Conservation (phyloP, 176 grass and related monocot species). For the Aegilops speltoides region DNA sequence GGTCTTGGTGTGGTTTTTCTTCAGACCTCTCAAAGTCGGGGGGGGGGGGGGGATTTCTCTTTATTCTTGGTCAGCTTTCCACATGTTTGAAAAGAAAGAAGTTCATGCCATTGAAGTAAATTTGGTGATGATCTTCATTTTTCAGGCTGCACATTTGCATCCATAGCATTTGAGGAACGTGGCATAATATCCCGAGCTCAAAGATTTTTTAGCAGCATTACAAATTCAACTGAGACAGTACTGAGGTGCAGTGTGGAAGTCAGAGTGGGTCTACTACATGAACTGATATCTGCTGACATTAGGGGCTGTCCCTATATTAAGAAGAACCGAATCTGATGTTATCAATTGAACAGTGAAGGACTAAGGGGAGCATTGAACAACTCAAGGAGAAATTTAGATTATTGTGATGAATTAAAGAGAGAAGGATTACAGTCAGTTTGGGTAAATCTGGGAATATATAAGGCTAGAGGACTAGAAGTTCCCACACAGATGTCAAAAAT, state of each 20-base stretch:
- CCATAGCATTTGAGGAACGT: slow-evolving; percentile 63
- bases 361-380: not conserved
- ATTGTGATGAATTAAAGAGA: slow-evolving; percentile 36
- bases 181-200: slow-evolving; percentile 66
- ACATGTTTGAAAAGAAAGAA: not conserved
- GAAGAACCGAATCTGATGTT: slow-evolving; percentile 34
- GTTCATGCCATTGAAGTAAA: not conserved
- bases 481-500: not conserved
- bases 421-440: slow-evolving; percentile 5
- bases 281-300: slow-evolving; percentile 17
- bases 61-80: not conserved
- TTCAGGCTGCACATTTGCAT: slow-evolving; percentile 57
- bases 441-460: slow-evolving; percentile 30
- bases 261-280: slow-evolving; percentile 48
- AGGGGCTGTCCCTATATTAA: slow-evolving; percentile 32
- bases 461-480: slow-evolving; percentile 16
- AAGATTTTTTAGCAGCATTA: slow-evolving; percentile 89
- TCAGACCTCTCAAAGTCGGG: not conserved
- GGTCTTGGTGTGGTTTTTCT: not conserved
- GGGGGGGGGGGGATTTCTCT: not conserved
- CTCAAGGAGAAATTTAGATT: slow-evolving; percentile 39
- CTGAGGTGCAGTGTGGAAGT: slow-evolving; percentile 68
- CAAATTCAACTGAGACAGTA: slow-evolving; percentile 79
- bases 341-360: no score
- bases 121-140: not conserved